Conservation (phyloP, 331 rosid genomes). For the Malus hybrid region DNA sequence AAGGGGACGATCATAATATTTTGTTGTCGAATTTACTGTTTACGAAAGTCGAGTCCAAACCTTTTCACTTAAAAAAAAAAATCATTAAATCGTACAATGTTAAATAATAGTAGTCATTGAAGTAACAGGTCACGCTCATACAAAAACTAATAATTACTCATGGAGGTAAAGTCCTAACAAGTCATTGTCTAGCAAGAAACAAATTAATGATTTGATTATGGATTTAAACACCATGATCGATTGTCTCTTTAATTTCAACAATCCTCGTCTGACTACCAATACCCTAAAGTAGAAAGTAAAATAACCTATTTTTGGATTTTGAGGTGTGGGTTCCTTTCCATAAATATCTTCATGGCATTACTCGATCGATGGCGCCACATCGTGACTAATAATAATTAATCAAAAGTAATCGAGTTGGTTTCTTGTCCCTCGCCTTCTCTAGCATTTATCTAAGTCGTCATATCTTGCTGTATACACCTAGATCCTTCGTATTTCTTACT, state of each 20-base stretch:
- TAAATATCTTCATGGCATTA: background rate
- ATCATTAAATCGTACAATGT: too few relatives aligned
- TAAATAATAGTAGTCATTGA: too few relatives aligned
- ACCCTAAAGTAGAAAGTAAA: background rate
- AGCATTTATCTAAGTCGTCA: background rate
- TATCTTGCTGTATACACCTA: background rate
- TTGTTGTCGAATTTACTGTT: too few relatives aligned
- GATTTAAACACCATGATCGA: background rate
- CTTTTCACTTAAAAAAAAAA: rapidly evolving
- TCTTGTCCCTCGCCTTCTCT: background rate
- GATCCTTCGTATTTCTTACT: background rate
- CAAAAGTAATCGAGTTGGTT: too few relatives aligned
- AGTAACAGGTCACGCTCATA: background rate
- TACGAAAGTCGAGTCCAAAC: too few relatives aligned
- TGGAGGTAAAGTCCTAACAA: background rate
- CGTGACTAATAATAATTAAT: too few relatives aligned
- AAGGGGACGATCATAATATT: too few relatives aligned
- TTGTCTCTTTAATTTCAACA: background rate
- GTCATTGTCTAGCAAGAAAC: background rate
- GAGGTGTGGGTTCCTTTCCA: background rate
- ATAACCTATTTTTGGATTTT: background rate
- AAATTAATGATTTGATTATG: background rate
- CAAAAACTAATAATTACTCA: background rate
- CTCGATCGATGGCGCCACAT: too few relatives aligned
- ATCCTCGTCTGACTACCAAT: background rate